These are phyloP conservation scores for Ramaria sp. DNA, from an alignment of 768 basidiomycete genomes.

Conservation along the genomic window DNA sequence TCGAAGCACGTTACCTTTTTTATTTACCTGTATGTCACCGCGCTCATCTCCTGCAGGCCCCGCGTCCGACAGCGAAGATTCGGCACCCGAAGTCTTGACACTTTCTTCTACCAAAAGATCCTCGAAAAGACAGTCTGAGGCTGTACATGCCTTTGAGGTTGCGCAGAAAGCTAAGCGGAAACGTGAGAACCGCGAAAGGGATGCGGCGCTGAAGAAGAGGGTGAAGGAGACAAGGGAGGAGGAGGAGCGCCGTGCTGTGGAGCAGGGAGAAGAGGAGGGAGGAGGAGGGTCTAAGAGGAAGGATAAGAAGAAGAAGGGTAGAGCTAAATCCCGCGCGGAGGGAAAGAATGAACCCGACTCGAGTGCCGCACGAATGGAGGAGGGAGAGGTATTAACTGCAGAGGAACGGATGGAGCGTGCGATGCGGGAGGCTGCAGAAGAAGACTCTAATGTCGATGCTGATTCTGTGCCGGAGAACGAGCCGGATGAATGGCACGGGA, in stretches of 20 bases:
- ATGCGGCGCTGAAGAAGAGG: constrained; percentile 36
- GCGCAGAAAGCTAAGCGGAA: constrained; percentile 31
- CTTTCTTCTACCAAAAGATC: constrained; percentile 35
- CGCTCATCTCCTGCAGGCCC: no score
- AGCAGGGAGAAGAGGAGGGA: no score
- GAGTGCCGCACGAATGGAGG: no score
- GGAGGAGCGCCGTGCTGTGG: constrained; percentile 2
- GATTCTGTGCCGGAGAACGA: constrained; percentile 13
- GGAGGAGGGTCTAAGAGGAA: neutral
- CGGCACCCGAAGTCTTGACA: constrained; percentile 37
- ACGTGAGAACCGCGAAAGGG: constrained; percentile 35
- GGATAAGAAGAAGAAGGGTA: neutral
- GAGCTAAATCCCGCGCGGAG: no score
- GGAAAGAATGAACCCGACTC: no score
- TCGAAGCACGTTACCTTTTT: no score
- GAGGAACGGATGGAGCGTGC: constrained; percentile 29
- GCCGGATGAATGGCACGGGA: constrained; percentile 16
- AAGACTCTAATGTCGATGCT: constrained; percentile 15
- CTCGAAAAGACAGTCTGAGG: constrained; percentile 26
- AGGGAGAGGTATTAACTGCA: constrained; percentile 15
- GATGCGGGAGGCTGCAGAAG: constrained; percentile 29
- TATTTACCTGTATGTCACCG: no score
- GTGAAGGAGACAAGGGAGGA: constrained; percentile 13
- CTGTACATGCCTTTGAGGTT: constrained; percentile 25
- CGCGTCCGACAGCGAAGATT: constrained; percentile 20